phyloP scores from a whole-genome alignment of 208 protist genomes.

The Crithidia expoeki region DNA sequence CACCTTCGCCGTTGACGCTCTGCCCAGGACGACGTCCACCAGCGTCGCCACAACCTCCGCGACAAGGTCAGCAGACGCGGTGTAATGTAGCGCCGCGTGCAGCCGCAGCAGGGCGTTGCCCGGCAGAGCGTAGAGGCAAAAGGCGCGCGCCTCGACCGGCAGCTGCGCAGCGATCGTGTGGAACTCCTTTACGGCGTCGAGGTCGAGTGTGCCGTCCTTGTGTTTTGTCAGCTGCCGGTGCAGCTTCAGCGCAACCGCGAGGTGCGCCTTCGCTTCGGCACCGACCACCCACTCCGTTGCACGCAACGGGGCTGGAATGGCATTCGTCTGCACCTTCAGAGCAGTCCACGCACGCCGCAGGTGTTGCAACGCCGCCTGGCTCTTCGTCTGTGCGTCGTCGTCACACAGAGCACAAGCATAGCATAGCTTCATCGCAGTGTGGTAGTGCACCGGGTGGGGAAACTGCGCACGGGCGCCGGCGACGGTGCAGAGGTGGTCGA shows the following conservation, averaged over 20 bases:
- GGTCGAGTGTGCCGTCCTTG: background rate
- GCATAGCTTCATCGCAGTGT: slow-evolving; percentile 27
- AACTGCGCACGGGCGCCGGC: slow-evolving; percentile 18
- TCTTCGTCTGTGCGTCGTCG: background rate
- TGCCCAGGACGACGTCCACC: slow-evolving; percentile 18
- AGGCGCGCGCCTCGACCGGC: slow-evolving; percentile 23
- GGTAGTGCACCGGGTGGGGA: slow-evolving; percentile 28
- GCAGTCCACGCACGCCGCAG: slow-evolving; percentile 15
- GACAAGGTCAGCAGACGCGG: slow-evolving; percentile 5
- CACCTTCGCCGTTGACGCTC: background rate
- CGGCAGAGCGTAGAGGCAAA: slow-evolving; percentile 35
- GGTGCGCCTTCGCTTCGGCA: slow-evolving; percentile 1
- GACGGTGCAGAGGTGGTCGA: slow-evolving; percentile 16
- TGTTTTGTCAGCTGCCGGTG: slow-evolving; percentile 11
- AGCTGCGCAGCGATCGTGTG: slow-evolving; percentile 11
- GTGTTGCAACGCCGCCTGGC: background rate
- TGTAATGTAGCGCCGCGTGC: slow-evolving; percentile 11
- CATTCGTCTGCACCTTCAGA: slow-evolving; percentile 10
- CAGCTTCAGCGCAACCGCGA: slow-evolving; percentile 13
- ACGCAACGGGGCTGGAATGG: slow-evolving; percentile 12
- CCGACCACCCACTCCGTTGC: slow-evolving; percentile 21
- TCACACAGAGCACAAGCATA: slow-evolving; percentile 29
- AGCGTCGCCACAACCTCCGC: slow-evolving; percentile 19
- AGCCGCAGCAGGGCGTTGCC: slow-evolving; percentile 28
- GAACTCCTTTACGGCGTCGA: slow-evolving; percentile 10